Conservation (phyloP, 2,329 filamentous ascomycete genomes). For the Bipolaris zeicola region DNA sequence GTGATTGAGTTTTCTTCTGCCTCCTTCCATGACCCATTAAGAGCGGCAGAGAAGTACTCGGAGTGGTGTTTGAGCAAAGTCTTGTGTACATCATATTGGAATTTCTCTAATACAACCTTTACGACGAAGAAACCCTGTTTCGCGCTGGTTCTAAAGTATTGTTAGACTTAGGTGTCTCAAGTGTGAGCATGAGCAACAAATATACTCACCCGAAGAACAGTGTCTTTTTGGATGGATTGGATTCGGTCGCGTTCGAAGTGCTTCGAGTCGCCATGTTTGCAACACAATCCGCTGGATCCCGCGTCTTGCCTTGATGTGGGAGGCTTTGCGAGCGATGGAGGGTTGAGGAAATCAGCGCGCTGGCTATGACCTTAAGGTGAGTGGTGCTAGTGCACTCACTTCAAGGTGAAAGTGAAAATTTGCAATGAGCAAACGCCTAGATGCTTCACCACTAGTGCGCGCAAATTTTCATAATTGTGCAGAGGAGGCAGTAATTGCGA, state of each 20-base stretch:
- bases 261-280: neutral
- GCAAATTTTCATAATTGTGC: too few species aligned
- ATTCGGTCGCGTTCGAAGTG: neutral
- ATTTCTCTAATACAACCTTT: neutral
- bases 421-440: too few species aligned
- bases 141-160: neutral
- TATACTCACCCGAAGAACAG: neutral
- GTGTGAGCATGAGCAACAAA: neutral
- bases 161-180: neutral
- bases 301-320: neutral
- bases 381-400: too few species aligned
- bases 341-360: too few species aligned
- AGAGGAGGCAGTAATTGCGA: too few species aligned
- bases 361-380: too few species aligned
- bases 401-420: too few species aligned
- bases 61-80: neutral
- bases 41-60: neutral
- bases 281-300: neutral
- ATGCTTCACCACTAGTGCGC: too few species aligned
- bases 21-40: neutral
- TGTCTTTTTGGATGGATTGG: neutral
- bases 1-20: neutral
- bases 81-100: neutral
- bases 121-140: neutral
- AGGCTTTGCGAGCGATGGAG: too few species aligned